Percentiles rank a stretch among this genome's conserved stretches.
phyloP scores from a whole-genome alignment of 352 stramenopile species.

The Globisporangium nagaii region DNA sequence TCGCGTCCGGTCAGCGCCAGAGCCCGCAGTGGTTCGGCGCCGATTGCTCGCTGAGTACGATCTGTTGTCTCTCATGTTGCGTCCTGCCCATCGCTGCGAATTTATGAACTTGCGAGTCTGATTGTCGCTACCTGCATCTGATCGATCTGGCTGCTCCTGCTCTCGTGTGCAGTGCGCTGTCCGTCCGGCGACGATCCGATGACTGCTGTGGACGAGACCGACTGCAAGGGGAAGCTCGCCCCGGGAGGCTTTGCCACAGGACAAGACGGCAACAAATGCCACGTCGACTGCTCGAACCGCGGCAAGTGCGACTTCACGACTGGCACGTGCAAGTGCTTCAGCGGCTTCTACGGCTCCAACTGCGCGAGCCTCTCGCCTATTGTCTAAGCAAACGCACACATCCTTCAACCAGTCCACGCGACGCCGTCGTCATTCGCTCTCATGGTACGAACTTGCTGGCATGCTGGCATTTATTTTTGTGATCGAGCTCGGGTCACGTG shows the following conservation, averaged over 20 bases:
- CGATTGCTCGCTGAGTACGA: constrained; percentile 75
- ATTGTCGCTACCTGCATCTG: not conserved
- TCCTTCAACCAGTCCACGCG: no score
- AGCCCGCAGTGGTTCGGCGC: constrained; percentile 84
- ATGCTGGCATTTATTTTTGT: not conserved
- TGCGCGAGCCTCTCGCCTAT: constrained; percentile 64
- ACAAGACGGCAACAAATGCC: constrained; percentile 46
- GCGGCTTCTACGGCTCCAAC: constrained; percentile 75
- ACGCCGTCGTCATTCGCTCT: not conserved
- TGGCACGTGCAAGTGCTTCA: constrained; percentile 63
- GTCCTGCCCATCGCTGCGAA: no score
- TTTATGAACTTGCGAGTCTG: no score
- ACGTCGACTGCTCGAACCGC: constrained; percentile 76
- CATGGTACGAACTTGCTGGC: not conserved
- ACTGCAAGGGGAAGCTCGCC: constrained; percentile 62
- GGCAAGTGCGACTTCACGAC: constrained; percentile 68
- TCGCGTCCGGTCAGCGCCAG: constrained; percentile 72
- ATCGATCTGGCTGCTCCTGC: not conserved
- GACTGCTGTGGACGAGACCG: constrained; percentile 75
- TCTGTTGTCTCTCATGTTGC: not conserved
- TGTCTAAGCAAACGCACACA: not conserved
- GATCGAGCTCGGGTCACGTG: not conserved
- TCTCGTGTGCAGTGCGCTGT: constrained; percentile 47
- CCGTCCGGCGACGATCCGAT: constrained; percentile 86
- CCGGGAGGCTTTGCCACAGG: constrained; percentile 32